These are phyloP conservation scores for Penicillium sp. DNA, from an alignment of 2,329 filamentous ascomycete species.

Conservation along the genomic window DNA sequence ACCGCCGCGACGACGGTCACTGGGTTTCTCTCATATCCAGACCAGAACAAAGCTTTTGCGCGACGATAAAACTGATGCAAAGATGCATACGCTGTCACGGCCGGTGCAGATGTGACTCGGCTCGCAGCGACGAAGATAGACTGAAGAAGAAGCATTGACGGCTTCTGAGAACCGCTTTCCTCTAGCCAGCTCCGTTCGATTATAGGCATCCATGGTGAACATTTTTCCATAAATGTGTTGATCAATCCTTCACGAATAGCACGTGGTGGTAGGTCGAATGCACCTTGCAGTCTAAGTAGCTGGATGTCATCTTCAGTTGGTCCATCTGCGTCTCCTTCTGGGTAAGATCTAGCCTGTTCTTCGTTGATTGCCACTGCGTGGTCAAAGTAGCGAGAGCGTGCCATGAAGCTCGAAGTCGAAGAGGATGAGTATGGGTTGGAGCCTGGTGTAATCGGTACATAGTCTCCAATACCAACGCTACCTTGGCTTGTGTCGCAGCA, in stretches of 20 bases:
- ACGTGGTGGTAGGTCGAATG: slow-evolving; percentile 24
- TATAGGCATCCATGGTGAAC: slow-evolving; percentile 29
- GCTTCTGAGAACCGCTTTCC: slow-evolving; percentile 18
- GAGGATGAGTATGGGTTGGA: slow-evolving; percentile 16
- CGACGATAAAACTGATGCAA: slow-evolving; percentile 27
- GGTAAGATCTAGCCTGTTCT: slow-evolving; percentile 22
- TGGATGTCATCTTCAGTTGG: slow-evolving; percentile 24
- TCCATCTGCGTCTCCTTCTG: slow-evolving; percentile 17
- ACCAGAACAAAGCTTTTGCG: slow-evolving; percentile 29
- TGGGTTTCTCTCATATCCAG: slow-evolving; percentile 27
- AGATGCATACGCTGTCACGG: slow-evolving; percentile 22
- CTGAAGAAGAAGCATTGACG: slow-evolving; percentile 29
- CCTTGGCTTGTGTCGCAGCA: not conserved
- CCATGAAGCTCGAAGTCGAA: slow-evolving; percentile 22
- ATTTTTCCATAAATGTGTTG: slow-evolving; percentile 27
- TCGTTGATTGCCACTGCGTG: slow-evolving; percentile 23
- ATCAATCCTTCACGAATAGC: slow-evolving; percentile 25
- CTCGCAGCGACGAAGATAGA: slow-evolving; percentile 38
- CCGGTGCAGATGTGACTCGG: slow-evolving; percentile 32
- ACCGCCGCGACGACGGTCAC: slow-evolving; percentile 27
- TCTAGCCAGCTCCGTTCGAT: slow-evolving; percentile 27
- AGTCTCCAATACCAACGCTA: not conserved
- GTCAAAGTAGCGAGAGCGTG: slow-evolving; percentile 25
- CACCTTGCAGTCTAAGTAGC: slow-evolving; percentile 20
- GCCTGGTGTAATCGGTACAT: not conserved